Evolutionary conservation across 148 eudicot genomes (phyloP), one percentile per base, ranked within the genome.

Genomic region (Dysphania ambrosioides): DNA sequence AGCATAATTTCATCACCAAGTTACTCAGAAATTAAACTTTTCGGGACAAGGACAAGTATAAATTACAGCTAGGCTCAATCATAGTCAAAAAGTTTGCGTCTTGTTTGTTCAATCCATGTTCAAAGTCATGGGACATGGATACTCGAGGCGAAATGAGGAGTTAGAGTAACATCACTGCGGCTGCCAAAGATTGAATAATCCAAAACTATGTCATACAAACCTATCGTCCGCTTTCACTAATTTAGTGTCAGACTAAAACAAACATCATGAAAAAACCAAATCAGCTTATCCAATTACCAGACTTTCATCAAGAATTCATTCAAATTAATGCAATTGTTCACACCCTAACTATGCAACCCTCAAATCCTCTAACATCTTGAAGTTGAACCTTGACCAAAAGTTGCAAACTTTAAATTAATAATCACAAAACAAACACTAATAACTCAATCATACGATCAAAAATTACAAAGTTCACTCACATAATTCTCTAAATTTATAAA

Each of bases 1-100:
- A 42, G 31, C 61, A 68, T 40, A 31, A 53, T 68, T 35, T 55
- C 71, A 73, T 38, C 12, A 42, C 71, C n/a, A 58, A 29, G 12
- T 11, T 30, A 31, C 49, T 24, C 61, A 31, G 8, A 30, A 53
- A 38, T 29, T 26, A 2, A 16, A 4, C 41, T 53, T 36, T 27
- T 51, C 0, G 8, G 42, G 26, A 53, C 26, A 60, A 60, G 8
- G 65, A 3, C 21, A 7, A 35, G 42, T 21, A 11, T 0, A 32
- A 16, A 4, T 64, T 15, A 35, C 7, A 34, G 27, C 23, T 42
- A 42, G 6, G 9, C 66, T 47, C 53, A 47, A 18, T 47, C 6
- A 47, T 42, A 9, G 16, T 42, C 3, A 49, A 49, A 11, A 3
- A 49, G 16, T 12, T 5, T 21, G 23, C 23, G 21, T 2, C 57